Conservation (phyloP, 1,284 basidiomycete genomes). For the Lentinula novae-zelandiae region DNA sequence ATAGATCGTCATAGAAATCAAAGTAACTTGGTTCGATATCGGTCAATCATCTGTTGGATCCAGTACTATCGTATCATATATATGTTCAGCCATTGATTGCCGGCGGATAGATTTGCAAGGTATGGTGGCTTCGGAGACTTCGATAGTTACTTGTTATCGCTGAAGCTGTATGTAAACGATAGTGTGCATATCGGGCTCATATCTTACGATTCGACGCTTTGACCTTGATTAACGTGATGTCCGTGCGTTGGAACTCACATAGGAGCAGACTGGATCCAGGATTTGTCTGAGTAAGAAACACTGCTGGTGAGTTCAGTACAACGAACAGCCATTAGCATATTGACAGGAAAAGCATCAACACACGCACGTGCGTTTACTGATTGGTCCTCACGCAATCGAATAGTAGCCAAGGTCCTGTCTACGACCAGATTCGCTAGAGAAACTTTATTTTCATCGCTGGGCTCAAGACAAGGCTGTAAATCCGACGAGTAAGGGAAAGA, state of each 20-base stretch:
- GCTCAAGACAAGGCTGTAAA: too few relatives aligned
- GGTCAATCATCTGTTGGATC: too few relatives aligned
- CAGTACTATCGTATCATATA: too few relatives aligned
- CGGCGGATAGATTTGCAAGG: not conserved
- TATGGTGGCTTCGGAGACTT: not conserved
- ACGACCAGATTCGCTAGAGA: too few relatives aligned
- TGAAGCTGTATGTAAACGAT: not conserved
- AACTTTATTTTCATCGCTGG: too few relatives aligned
- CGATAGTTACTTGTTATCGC: not conserved
- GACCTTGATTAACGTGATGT: constrained; percentile 1
- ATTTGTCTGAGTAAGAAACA: too few relatives aligned
- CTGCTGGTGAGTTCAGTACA: not conserved
- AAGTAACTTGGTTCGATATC: too few relatives aligned
- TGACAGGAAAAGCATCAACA: not conserved
- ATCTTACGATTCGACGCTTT: constrained; percentile 3
- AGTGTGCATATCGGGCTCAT: not conserved
- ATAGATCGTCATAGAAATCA: too few relatives aligned
- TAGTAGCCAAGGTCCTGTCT: too few relatives aligned
- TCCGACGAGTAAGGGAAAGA: too few relatives aligned
- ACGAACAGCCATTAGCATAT: not conserved
- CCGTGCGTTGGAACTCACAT: not conserved
- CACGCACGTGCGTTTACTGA: not conserved
- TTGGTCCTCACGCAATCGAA: not conserved
- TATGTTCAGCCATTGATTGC: not conserved
- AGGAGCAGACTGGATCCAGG: too few relatives aligned